phyloP scores from a whole-genome alignment of 495 filamentous ascomycete species.

The Wilcoxina mikolae region DNA sequence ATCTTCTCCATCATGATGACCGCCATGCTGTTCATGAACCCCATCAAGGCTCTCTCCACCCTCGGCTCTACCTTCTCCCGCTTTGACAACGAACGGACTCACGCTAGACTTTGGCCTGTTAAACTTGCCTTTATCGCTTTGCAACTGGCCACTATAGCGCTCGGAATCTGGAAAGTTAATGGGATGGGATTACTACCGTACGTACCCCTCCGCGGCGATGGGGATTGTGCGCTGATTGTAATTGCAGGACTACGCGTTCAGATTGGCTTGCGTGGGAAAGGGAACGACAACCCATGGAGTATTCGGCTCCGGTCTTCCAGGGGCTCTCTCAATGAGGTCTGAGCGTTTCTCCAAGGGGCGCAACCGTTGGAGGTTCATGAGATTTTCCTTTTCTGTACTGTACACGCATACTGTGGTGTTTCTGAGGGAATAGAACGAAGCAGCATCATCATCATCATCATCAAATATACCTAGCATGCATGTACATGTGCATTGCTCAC shows the following conservation, averaged over 20 bases:
- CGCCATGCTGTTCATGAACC: constrained; percentile 95
- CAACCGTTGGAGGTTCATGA: neutral
- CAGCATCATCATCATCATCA: constrained; percentile 1
- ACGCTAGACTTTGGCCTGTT: constrained; percentile 52
- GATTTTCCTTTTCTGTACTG: constrained; percentile 3
- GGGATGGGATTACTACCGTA: constrained; percentile 90
- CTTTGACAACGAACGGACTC: constrained; percentile 75
- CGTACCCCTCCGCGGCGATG: constrained; percentile 28
- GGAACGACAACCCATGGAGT: constrained; percentile 59
- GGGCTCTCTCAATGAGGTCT: neutral
- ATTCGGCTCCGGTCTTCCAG: constrained; percentile 42
- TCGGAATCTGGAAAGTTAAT: constrained; percentile 96
- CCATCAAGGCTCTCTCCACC: constrained; percentile 64
- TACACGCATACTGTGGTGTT: constrained; percentile 1
- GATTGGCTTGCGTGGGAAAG: constrained; percentile 95
- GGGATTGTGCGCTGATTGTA: constrained; percentile 18
- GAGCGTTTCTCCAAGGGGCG: neutral
- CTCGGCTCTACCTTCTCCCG: constrained; percentile 70
- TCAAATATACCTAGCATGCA: neutral
- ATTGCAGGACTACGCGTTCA: constrained; percentile 65
- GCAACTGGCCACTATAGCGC: constrained; percentile 64
- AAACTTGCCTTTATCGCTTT: constrained; percentile 76
- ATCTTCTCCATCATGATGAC: constrained; percentile 99
- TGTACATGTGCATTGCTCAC: neutral
- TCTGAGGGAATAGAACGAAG: constrained; percentile 1